A percentile compares a stretch with the other conserved stretches of the same genome.
Evolutionary conservation across 2,329 filamentous ascomycete genomes (phyloP).

Genomic region (Colletotrichum sp.): DNA sequence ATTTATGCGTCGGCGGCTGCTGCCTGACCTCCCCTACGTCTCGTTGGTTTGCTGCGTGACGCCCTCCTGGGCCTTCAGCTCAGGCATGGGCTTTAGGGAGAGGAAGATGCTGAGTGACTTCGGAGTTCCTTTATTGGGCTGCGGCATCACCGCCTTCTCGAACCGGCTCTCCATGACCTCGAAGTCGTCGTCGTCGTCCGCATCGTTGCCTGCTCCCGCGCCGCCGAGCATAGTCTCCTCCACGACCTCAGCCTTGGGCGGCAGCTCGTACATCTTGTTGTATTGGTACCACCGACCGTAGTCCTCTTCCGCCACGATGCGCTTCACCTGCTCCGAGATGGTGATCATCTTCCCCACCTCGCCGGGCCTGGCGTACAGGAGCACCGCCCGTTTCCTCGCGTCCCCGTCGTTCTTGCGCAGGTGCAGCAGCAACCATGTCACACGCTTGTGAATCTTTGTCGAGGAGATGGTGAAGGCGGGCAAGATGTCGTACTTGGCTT

Average conservation of each 20-base stretch:
- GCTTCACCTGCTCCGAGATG: slow-evolving; percentile 69
- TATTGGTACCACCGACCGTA: slow-evolving; percentile 57
- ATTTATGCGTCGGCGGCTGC: background rate
- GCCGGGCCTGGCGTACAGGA: slow-evolving; percentile 55
- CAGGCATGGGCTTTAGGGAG: slow-evolving; percentile 56
- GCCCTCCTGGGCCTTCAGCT: slow-evolving; percentile 55
- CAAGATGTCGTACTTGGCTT: slow-evolving; percentile 53
- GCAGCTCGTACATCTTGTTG: slow-evolving; percentile 59
- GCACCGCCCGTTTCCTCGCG: slow-evolving; percentile 38
- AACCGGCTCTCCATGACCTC: slow-evolving; percentile 64
- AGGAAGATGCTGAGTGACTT: slow-evolving; percentile 68
- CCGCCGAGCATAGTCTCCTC: slow-evolving; percentile 47
- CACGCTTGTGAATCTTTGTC: slow-evolving; percentile 62
- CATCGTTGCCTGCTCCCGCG: slow-evolving; percentile 28
- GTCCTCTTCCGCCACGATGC: slow-evolving; percentile 48
- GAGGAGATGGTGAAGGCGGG: slow-evolving; percentile 63
- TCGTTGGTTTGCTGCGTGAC: slow-evolving; percentile 53
- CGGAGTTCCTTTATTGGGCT: slow-evolving; percentile 47
- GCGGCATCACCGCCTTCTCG: slow-evolving; percentile 56
- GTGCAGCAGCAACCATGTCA: slow-evolving; percentile 49
- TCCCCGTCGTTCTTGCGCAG: slow-evolving; percentile 34
- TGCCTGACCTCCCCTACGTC: slow-evolving; percentile 24
- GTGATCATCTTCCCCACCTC: slow-evolving; percentile 71
- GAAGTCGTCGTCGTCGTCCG: slow-evolving; percentile 50
- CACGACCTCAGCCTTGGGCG: slow-evolving; percentile 38